These are phyloP conservation scores for Cyclospora cayetanensis DNA, from an alignment of 169 alveolate genomes.

Conservation along the genomic window DNA sequence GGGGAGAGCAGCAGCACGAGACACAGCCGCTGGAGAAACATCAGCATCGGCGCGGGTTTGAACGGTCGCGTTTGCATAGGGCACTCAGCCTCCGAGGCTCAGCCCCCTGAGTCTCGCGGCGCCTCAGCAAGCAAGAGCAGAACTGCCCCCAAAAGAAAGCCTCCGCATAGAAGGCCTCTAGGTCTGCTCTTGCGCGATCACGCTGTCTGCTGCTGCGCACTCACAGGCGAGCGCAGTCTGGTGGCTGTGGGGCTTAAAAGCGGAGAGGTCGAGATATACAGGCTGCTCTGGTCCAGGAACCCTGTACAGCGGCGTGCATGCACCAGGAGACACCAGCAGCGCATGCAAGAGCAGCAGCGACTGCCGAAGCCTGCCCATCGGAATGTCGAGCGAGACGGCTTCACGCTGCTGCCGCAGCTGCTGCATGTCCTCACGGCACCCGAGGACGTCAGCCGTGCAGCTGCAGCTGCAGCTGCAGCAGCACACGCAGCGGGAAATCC, in stretches of 20 bases:
- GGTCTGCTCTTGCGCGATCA: constrained; percentile 41
- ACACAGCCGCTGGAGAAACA: constrained; percentile 43
- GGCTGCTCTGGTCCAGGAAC: constrained; percentile 43
- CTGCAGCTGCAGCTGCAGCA: not conserved
- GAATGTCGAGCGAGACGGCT: constrained; percentile 46
- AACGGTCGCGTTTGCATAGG: constrained; percentile 49
- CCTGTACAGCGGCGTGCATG: not conserved
- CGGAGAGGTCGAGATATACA: constrained; percentile 53
- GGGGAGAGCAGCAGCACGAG: not conserved
- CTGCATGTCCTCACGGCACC: constrained; percentile 5
- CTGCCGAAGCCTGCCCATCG: not conserved
- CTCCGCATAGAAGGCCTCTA: constrained; percentile 12
- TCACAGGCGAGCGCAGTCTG: constrained; percentile 40
- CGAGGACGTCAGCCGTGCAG: constrained; percentile 21
- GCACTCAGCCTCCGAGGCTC: not conserved
- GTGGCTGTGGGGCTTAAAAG: constrained; percentile 55
- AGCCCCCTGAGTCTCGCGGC: not conserved
- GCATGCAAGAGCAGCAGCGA: constrained; percentile 20
- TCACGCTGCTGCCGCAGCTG: constrained; percentile 27
- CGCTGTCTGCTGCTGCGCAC: constrained; percentile 62
- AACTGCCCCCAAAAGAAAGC: not conserved
- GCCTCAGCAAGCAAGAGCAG: not conserved
- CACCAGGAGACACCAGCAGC: not conserved
- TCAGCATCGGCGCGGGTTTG: not conserved
- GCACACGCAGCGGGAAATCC: not conserved